Base-by-base conservation (phyloP, 495 filamentous ascomycete species). In the Aspergillus homomorphus region DNA sequence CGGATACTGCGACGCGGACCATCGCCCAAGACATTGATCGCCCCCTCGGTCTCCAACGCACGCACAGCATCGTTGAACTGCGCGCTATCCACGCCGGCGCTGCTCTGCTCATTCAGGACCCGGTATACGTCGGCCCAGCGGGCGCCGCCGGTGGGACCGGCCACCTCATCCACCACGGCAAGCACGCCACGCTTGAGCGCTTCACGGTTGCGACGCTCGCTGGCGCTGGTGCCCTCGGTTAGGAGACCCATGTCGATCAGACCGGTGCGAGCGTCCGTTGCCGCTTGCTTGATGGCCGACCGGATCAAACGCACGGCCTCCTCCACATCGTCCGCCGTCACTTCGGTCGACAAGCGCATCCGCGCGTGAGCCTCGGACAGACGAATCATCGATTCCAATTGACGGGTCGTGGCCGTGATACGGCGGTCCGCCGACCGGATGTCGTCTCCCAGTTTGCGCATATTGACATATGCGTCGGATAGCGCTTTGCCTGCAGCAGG, bases 311-410 rank as follows among this genome's bases (percentile, higher is more conserved):
- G 87, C 14, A 96, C 90, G 5, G 94, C 92, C 77, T 98, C 94
- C 15, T 86, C 73, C 20, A 98, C 94, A 69, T 98, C 94, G 53
- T 84, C 83, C 14, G 77, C 82, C 0, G 89, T 93, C 42, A 98
- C 95, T 45, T 77, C 79, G 0, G 74, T 62, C 0, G 89, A 86
- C 10, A 98, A 80, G 24, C 94, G 87, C 94, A 98, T 98, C 67
- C 96, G 96, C 20, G 94, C 94, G 73, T 98, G 96, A 15, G 94
- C 93, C 79, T 98, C 94, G 1, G 92, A 79, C 3, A 98, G 85
- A 43, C 94, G 91, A 69, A 98, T 97, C 89, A 98, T 98, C 33
- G 87, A 92, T 73, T 98, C 94, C 38, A 98, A 78, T 71, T 98
- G 94, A 53, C 94, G 83, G 12, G 94, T 98, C 10, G 94, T 98